Evolutionary conservation across 2,329 filamentous ascomycete species (phyloP), one percentile per base, ranked within the genome.

Genomic region (Falciphora oryzae): DNA sequence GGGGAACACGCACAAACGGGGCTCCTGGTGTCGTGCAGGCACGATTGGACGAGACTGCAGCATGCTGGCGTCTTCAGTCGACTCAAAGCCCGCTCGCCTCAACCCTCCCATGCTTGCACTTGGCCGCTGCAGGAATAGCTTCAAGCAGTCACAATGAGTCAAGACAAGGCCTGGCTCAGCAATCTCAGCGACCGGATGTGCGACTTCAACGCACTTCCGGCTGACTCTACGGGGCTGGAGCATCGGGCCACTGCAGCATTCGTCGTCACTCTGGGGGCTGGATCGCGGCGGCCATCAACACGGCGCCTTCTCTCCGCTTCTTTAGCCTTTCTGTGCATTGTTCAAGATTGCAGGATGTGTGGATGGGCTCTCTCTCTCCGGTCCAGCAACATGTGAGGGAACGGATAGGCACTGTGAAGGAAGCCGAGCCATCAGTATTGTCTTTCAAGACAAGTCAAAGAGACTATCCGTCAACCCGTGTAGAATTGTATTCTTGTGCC

Each of bases 91-190:
- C 22, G 22, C n/a, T 25, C 44, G 5, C 44, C 44, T 53, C 18
- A 22, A 14, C 8, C 44, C 10, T 18, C 38, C 38, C 38, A 18
- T 22, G 38, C 18, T 22, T 6, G 5, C 38, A 18, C 38, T 50
- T 50, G 16, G 38, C 38, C 38, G 38, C 38, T 22, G 44, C 44
- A n/a, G 44, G 44, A 53, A 53, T 53, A 53, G 44, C 44, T 25
- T n/a, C 44, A 53, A 53, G 44, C 44, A 53, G 44, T n/a, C 44
- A 53, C 44, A 53, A 53, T 53, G 44, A 53, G 44, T 53, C 44
- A 53, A 44, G 32, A 8, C 38, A 3, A 44, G 44, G 7, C 22
- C 44, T 10, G 32, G 32, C 32, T 32, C 32, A 14, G 32, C 2
- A 4, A 35, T 35, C 32, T 35, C 32, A 44, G 14, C 22, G 44